Base-by-base conservation (phyloP, 441 rosid species). In the Gossypium davidsonii region DNA sequence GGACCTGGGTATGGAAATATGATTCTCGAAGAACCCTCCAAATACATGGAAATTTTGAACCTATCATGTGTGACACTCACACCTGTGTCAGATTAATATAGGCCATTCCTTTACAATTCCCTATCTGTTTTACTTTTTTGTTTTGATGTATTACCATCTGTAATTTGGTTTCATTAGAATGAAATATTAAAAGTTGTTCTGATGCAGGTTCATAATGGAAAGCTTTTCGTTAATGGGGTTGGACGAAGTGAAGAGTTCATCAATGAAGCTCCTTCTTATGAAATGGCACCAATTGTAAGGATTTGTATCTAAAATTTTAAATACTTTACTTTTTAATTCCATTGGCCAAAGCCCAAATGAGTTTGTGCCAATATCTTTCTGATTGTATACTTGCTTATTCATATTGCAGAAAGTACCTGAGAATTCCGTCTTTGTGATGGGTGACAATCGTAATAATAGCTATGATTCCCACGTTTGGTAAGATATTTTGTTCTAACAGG, bases 381-480 rank as follows among this genome's bases (percentile, higher is more conserved):
- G 42, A 49, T 67, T 51, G 39, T 71, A 31, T 57, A 76, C 25
- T 59, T 72, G 76, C 10, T 37, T 21, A 55, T 49, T 44, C 51
- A 53, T 75, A 25, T 31, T 73, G 83, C 88, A 93, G 99, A 85
- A 80, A 6, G 89, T 91, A 75, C 97, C 97, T 0, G 92, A 88
- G 77, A 87, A 90, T 67, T 89, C 87, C 2, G 97, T 91, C 51
- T 93, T 93, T 69, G 98, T 94, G 80, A 94, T 94, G 98, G 99
- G 99, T 31, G 99, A 95, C 60, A 94, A 95, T 76, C 89, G 98
- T 9, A 95, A 95, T 79, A 93, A 95, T 73, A 91, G 96, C 77
- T 95, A 95, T 11, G 99, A 93, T 77, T 95, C 99, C 0, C 99
- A 95, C 1, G 90, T 90, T 8, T 95, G 99, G 99, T 95, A 83